These are phyloP conservation scores for Neurospora sp. DNA, from an alignment of 2,329 filamentous ascomycete species.

Conservation along the genomic window DNA sequence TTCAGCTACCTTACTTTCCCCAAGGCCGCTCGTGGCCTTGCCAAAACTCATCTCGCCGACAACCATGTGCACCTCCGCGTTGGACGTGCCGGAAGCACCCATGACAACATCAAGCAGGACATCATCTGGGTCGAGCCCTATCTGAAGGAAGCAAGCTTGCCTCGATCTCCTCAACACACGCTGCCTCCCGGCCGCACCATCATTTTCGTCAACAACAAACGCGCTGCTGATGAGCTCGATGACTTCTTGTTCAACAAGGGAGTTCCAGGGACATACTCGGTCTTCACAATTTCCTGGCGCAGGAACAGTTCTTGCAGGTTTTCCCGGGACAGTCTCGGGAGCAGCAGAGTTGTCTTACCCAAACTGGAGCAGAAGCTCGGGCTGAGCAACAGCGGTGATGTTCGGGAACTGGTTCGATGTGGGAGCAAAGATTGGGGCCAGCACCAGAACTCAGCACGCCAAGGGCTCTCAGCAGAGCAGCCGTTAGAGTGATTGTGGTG, in stretches of 20 bases:
- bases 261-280: slow-evolving; percentile 41
- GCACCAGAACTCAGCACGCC: not conserved
- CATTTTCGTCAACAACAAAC: slow-evolving; percentile 80
- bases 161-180: slow-evolving; percentile 58
- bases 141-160: slow-evolving; percentile 60
- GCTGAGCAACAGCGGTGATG: not conserved
- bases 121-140: slow-evolving; percentile 56
- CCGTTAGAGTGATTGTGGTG: not conserved
- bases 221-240: slow-evolving; percentile 70
- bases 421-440: not conserved
- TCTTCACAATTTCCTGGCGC: not conserved
- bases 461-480: not conserved
- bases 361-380: not conserved
- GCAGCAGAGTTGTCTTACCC: not conserved
- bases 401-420: not conserved
- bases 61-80: slow-evolving; percentile 74
- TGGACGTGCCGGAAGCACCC: slow-evolving; percentile 75
- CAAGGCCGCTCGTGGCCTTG: slow-evolving; percentile 64
- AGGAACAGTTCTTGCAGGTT: not conserved
- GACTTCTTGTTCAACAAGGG: slow-evolving; percentile 75
- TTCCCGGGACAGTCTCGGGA: not conserved
- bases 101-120: slow-evolving; percentile 72
- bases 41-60: slow-evolving; percentile 62
- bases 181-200: slow-evolving; percentile 68
- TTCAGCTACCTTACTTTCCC: slow-evolving; percentile 75